Evolutionary conservation across 306 rosid species (phyloP).

Genomic region (Alnus rubra): DNA sequence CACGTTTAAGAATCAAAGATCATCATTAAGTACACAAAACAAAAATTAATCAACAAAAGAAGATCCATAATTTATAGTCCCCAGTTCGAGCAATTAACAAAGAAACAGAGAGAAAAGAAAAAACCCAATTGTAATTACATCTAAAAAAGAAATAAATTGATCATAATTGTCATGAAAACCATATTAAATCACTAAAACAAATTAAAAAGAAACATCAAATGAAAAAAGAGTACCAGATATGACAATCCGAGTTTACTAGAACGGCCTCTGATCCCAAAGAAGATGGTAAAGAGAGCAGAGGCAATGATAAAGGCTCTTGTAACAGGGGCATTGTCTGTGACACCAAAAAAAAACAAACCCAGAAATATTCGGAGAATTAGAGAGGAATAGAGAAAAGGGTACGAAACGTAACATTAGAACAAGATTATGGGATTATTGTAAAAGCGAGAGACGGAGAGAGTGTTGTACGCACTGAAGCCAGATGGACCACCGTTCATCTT

Average conservation of each 20-base stretch:
- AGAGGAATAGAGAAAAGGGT: slow-evolving; percentile 8
- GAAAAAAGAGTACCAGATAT: slow-evolving; percentile 58
- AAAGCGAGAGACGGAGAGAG: neutral
- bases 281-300: slow-evolving; percentile 73
- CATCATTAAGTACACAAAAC: neutral
- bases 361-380: neutral
- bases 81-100: neutral
- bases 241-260: slow-evolving; percentile 73
- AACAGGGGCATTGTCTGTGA: slow-evolving; percentile 94
- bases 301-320: slow-evolving; percentile 68
- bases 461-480: slow-evolving; percentile 76
- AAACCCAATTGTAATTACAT: slow-evolving; percentile 18
- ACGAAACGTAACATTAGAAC: neutral
- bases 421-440: slow-evolving; percentile 6
- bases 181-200: slow-evolving; percentile 2
- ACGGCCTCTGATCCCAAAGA: slow-evolving; percentile 95
- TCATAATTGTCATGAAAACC: neutral
- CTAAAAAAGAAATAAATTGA: slow-evolving; percentile 3
- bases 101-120: neutral
- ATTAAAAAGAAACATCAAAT: slow-evolving; percentile 4
- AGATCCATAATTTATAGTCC: neutral
- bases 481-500: slow-evolving; percentile 99
- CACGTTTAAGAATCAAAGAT: slow-evolving; percentile 1
- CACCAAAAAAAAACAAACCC: slow-evolving; percentile 17
- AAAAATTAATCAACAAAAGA: neutral